Evolutionary conservation across 106 monocot species (phyloP), one percentile per base, ranked within the genome.

Genomic region (Apostasia ramifera): DNA sequence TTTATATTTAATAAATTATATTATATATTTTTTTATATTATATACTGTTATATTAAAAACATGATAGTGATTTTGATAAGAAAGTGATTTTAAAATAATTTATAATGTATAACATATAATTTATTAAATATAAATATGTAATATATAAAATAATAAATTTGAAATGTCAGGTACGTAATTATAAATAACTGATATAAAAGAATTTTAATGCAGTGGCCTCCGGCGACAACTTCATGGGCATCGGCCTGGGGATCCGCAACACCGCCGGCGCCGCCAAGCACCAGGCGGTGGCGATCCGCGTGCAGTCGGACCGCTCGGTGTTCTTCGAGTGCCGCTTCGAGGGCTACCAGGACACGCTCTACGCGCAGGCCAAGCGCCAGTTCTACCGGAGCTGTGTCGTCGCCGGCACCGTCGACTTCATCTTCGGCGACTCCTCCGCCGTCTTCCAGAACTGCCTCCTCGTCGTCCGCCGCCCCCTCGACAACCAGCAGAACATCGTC

Each of bases 351-450:
- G 91, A 91, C 82, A 91, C 91, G 10, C 87, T 91, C 38, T 91
- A 91, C 75, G 78, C 80, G 26, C 85, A 85, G 46, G 50, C 76
- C 64, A 66, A 81, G 46, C 74, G 84, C 8, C 94, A 95, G 70
- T 91, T 81, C 83, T 95, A 95, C 87, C 87, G 94, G 62, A 70
- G 66, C 77, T 95, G 94, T 75, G 66, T 83, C 79, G 80, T 95
- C 68, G 2, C 71, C 47, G 94, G 94, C 76, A 95, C 94, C 44
- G 63, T 95, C 72, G 94, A 95, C 73, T 95, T 85, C 83, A 83
- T 95, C 77, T 95, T 95, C 70, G 94, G 94, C n/a, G 85, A 95
- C 66, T 75, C 94, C 38, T 66, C 79, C 13, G 87, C 87, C 51
- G 81, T 94, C 47, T 85, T 94, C 81, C 94, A 94, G 66, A 83